Evolutionary conservation across 768 basidiomycete genomes (phyloP), one percentile per base, ranked within the genome.

Genomic region (Royoungia palumana): DNA sequence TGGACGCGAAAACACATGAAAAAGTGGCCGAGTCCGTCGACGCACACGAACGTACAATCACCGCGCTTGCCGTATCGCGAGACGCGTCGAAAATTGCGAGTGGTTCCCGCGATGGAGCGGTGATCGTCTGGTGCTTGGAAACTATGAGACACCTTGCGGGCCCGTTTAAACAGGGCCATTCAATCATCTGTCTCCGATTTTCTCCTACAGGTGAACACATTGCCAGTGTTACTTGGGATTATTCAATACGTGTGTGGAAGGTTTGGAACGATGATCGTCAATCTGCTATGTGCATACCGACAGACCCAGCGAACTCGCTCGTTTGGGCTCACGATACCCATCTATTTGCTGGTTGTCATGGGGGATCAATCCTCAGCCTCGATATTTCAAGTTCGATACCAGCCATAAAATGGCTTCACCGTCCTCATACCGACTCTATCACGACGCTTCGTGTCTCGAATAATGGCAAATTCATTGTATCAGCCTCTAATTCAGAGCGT

Each of bases 41-140:
- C 17, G 47, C 40, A 17, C 57, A 62, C 30, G 40, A 47, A 1
- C 40, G 53, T 28, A 47, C 42, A 17, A 62, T 64, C 6, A 50
- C 46, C 10, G 35, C 54, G 6, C 53, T 63, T n/a, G 60, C 59
- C 27, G 49, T 65, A 9, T 65, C 62, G 1, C 32, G 13, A 7
- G 52, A 63, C 14, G 30, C 39, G 16, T 42, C 40, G 4, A 65
- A 41, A 30, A 41, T 65, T 8, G 62, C 60, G 35, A 63, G 50
- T 44, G 62, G 60, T 10, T 59, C 60, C 13, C 46, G 12, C 3
- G 62, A 63, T 10, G 57, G 60, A 40, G 21, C 34, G 6, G 54
- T 65, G 14, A 35, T 54, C 20, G 14, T 65, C 19, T 63, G 62
- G 62, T 47, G 32, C 39, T 36, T 62, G 50, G 37, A 49, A 41